Base-by-base conservation (phyloP, 192 early-diverging fungal species). In the Entophlyctis luteolus region DNA sequence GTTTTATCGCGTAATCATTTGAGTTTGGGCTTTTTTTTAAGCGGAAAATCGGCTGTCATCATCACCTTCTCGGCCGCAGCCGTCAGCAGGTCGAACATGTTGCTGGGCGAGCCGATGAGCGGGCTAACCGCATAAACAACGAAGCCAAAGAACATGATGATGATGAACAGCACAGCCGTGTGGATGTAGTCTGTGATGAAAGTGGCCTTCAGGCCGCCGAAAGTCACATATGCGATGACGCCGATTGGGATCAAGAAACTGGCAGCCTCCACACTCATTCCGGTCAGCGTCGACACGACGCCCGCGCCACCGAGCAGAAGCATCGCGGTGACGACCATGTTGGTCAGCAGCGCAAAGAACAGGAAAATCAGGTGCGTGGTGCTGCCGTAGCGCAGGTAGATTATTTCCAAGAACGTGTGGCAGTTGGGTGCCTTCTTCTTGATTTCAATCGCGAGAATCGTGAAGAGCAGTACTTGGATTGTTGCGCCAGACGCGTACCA, bases 111-210 rank as follows among this genome's bases (percentile, higher is more conserved):
- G 4, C 88, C 88, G 68, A 89, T 88, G 20, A 83, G 48, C 23
- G 74, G 70, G 4, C 76, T 84, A 23, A 80, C 77, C 18, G 77
- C 62, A 69, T 89, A 89, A 20, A 88, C 86, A 6, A 84, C 88
- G 65, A 89, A 86, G 16, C 74, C 71, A 67, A 89, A 90, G 2
- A 84, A 71, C 8, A 89, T 66, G 48, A 89, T 88, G 23, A 89
- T 89, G 62, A 89, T 66, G 70, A 82, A 87, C 37, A 89, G 85
- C 23, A 89, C 77, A 22, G 77, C 83, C 2, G 88, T 90, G 45
- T 89, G 88, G 1, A 82, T 74, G 60, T 89, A 89, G 60, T 89
- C 88, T 2, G 88, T 87, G 22, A 89, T 67, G 49, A 89, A 90
- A 0, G 88, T 89, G 2, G 89, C 88, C 65, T 90, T 90, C 35